Base-by-base conservation (phyloP, 1,284 basidiomycete species). In the Ustilago crameri region DNA sequence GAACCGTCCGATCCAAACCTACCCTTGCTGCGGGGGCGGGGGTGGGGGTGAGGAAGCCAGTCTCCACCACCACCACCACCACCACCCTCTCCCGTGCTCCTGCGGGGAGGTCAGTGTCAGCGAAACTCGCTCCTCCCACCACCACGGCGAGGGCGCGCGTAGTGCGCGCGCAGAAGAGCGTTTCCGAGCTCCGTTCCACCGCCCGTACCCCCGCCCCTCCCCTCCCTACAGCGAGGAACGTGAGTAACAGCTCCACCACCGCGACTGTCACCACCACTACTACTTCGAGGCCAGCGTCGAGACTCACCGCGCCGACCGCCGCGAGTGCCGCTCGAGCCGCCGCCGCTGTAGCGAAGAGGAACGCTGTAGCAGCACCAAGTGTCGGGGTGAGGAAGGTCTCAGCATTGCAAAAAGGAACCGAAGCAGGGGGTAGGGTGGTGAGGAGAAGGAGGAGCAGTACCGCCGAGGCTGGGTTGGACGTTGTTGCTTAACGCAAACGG, bases 391-490 rank as follows among this genome's bases (percentile, higher is more conserved):
- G 56, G 20, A 66, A 54, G 23, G 52, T 57, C 1, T 22, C n/a
- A 5, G 45, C 34, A n/a, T 23, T 48, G 20, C 20, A 38, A 17
- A 53, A 32, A 10, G 15, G 44, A 37, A 38, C 7, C n/a, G 34
- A 22, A 30, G 48, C 8, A 20, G 24, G 8, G 14, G 24, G 12
- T 57, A 22, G 22, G 51, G 27, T 37, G 57, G 17, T 26, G 45
- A 42, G 51, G 48, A 35, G 43, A n/a, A 51, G 69, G 18, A 49
- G 68, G 15, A 67, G 63, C 30, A 63, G 59, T 41, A 62, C 59
- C 5, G 69, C 63, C 22, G 54, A 72, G 22, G 59, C 56, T 12
- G 63, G 51, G 24, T 38, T 72, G n/a, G 69, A 72, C 41, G 54
- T 63, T n/a, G 51, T 46, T 43, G 49, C 49, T 26, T 61, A n/a